Evolutionary conservation across 371 early-diverging fungal species (phyloP).

Genomic region (Lichtheimia ornata): DNA sequence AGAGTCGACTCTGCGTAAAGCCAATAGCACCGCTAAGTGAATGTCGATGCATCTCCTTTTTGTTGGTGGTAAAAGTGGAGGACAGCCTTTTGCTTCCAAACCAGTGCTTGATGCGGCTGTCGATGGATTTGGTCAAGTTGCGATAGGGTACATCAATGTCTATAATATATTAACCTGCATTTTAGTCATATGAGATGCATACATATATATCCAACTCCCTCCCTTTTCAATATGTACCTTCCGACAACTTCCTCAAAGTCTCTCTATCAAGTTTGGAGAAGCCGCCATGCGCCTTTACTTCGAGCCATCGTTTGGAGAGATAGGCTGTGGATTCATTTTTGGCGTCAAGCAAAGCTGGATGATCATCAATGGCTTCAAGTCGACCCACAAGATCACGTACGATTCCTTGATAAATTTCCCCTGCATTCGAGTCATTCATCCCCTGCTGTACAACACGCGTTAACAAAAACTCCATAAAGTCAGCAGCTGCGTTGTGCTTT

Average conservation of each 20-base stretch:
- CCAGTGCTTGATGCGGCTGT: constrained; percentile 22
- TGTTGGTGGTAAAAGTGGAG: neutral
- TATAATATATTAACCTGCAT: neutral
- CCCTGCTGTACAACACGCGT: constrained; percentile 39
- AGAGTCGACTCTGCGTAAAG: neutral
- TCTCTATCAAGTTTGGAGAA: constrained; percentile 38
- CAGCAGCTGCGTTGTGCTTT: constrained; percentile 22
- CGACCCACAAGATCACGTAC: constrained; percentile 44
- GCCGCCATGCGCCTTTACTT: constrained; percentile 37
- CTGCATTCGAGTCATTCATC: constrained; percentile 38
- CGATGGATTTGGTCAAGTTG: constrained; percentile 32
- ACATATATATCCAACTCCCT: neutral
- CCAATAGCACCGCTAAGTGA: neutral
- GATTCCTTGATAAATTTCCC: constrained; percentile 46
- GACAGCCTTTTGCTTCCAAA: neutral
- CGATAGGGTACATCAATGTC: constrained; percentile 43
- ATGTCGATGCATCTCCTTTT: neutral
- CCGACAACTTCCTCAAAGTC: constrained; percentile 30
- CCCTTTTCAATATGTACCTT: constrained; percentile 21
- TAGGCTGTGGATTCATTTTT: constrained; percentile 34
- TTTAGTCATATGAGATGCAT: constrained; percentile 1
- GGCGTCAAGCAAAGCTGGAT: constrained; percentile 36
- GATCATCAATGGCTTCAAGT: constrained; percentile 44
- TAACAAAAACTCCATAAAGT: constrained; percentile 48
- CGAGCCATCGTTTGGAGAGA: constrained; percentile 26